A percentile compares a stretch with the other conserved stretches of the same genome.
phyloP scores from a whole-genome alignment of 2,329 filamentous ascomycete species.

The Pseudocercospora cruenta region DNA sequence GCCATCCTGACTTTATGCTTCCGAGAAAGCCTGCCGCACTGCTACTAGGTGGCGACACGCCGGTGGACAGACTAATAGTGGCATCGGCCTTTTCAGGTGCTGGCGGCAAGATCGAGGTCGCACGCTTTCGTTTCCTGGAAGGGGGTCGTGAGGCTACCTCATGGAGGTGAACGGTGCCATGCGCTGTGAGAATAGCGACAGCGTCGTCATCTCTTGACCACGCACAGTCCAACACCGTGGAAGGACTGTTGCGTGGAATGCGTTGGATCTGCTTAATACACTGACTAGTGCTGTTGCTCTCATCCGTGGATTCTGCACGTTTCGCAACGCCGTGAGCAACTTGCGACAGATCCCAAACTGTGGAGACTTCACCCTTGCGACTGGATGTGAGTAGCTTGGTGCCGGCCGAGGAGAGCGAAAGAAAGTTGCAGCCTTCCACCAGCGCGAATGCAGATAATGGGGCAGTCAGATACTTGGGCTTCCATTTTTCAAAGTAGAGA shows the following conservation, averaged over 20 bases:
- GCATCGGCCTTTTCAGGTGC: conserved; percentile 39
- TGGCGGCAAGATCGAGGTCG: conserved; percentile 22
- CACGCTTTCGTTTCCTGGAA: conserved; percentile 33
- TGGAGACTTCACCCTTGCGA: conserved; percentile 80
- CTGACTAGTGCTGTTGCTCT: conserved; percentile 39
- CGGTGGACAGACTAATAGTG: conserved; percentile 38
- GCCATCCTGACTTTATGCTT: conserved; percentile 44
- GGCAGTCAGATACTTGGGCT: conserved; percentile 56
- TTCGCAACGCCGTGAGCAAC: conserved; percentile 48
- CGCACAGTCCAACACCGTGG: conserved; percentile 84
- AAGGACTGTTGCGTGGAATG: conserved; percentile 88
- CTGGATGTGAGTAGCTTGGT: conserved; percentile 77
- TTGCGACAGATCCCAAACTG: conserved; percentile 77
- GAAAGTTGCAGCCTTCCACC: conserved; percentile 75
- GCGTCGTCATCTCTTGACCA: conserved; percentile 86
- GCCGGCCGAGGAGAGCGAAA: conserved; percentile 76
- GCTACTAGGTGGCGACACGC: conserved; percentile 37
- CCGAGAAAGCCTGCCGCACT: conserved; percentile 33
- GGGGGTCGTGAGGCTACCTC: conserved; percentile 67
- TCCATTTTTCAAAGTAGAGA: conserved; percentile 50
- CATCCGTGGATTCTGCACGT: conserved; percentile 14
- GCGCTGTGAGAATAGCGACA: conserved; percentile 86
- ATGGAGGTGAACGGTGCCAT: conserved; percentile 92
- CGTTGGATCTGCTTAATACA: conserved; percentile 81
- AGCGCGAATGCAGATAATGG: conserved; percentile 72